Evolutionary conservation across 2,329 filamentous ascomycete species (phyloP).

Genomic region (Pseudocercospora pini-densiflorae): DNA sequence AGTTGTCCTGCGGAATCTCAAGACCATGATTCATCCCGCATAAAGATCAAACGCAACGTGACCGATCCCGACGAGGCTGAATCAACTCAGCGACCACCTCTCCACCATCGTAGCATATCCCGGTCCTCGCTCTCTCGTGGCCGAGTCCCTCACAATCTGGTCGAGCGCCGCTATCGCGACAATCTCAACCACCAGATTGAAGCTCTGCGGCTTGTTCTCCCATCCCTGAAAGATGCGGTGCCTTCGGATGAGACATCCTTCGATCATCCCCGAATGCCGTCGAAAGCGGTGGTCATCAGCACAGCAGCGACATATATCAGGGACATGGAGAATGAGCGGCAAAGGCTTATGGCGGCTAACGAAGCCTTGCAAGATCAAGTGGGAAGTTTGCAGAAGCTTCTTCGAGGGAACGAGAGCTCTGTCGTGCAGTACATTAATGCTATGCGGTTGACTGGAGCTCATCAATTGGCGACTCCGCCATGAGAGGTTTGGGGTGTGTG

Average conservation of each 20-base stretch:
- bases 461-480: not conserved
- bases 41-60: conserved; percentile 25
- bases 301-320: conserved; percentile 54
- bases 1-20: conserved; percentile 17
- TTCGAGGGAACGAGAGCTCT: conserved; percentile 48
- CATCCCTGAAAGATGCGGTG: conserved; percentile 24
- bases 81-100: not conserved
- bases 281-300: conserved; percentile 53
- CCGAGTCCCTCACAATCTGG: conserved; percentile 47
- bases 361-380: conserved; percentile 45
- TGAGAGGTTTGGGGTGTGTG: not conserved
- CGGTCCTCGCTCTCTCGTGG: conserved; percentile 17
- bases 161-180: conserved; percentile 53
- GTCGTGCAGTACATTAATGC: conserved; percentile 19
- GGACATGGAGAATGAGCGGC: conserved; percentile 50
- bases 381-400: conserved; percentile 49
- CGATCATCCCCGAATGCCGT: conserved; percentile 32
- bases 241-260: conserved; percentile 18
- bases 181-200: conserved; percentile 53
- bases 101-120: conserved; percentile 8
- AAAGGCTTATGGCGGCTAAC: conserved; percentile 44
- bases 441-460: not conserved
- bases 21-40: conserved; percentile 13
- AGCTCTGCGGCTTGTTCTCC: conserved; percentile 37
- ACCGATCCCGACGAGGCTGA: conserved; percentile 18